A percentile compares a stretch with the other conserved stretches of the same genome.
Conservation (phyloP, 345 rosid genomes). For the Acer saccharum region DNA sequence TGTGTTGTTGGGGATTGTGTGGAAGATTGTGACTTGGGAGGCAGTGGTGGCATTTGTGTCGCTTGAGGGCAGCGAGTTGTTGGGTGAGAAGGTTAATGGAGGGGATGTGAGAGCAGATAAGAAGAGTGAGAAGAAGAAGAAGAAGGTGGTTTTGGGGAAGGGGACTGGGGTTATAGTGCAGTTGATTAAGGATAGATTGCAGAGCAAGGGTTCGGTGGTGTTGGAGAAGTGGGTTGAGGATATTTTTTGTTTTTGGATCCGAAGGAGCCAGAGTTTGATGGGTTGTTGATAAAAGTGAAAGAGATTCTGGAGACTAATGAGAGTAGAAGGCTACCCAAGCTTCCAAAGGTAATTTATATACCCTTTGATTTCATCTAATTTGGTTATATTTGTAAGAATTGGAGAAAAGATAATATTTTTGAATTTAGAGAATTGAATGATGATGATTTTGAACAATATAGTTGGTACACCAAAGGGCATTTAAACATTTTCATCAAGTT, state of each 20-base stretch:
- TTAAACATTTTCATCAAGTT: background rate
- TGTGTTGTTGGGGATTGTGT: slow-evolving; percentile 44
- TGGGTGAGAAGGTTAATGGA: slow-evolving; percentile 40
- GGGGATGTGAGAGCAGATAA: slow-evolving; percentile 43
- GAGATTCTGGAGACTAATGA: slow-evolving; percentile 89
- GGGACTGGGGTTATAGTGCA: slow-evolving; percentile 68
- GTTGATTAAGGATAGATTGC: slow-evolving; percentile 62
- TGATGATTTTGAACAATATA: background rate
- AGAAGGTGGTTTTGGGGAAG: slow-evolving; percentile 70
- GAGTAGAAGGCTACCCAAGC: slow-evolving; percentile 90
- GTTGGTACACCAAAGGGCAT: too few relatives aligned
- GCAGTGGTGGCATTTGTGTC: slow-evolving; percentile 58
- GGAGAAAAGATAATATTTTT: background rate
- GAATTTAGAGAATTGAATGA: background rate
- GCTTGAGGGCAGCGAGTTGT: slow-evolving; percentile 59
- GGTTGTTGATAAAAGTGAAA: slow-evolving; percentile 53
- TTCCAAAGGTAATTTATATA: slow-evolving; percentile 66
- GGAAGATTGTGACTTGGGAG: slow-evolving; percentile 84
- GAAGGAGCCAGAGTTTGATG: slow-evolving; percentile 49
- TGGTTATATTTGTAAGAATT: background rate
- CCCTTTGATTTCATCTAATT: background rate
- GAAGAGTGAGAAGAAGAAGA: slow-evolving; percentile 69
- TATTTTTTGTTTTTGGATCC: slow-evolving; percentile 48
- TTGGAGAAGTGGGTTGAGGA: slow-evolving; percentile 51
- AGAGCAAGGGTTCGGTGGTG: slow-evolving; percentile 27